A percentile compares a stretch with the other conserved stretches of the same genome.
phyloP scores from a whole-genome alignment of 305 asterid species.

The Ajuga reptans region DNA sequence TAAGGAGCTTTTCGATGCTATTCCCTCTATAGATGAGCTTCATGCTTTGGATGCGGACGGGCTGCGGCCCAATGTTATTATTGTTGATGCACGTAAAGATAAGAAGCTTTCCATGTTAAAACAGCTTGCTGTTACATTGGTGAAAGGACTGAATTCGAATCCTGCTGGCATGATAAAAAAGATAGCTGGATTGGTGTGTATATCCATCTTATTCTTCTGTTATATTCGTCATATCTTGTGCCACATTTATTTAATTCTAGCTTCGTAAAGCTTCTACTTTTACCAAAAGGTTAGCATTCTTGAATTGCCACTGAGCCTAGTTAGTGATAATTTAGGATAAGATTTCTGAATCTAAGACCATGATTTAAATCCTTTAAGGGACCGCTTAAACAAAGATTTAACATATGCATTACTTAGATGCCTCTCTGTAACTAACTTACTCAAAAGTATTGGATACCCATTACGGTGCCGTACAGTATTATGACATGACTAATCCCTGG shows the following conservation, averaged over 20 bases:
- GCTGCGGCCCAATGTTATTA: slow-evolving; percentile 63
- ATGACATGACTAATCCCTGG: neutral
- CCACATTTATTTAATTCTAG: slow-evolving; percentile 2
- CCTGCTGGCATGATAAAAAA: slow-evolving; percentile 65
- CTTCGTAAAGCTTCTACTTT: neutral
- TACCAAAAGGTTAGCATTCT: neutral
- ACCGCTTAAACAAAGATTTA: neutral
- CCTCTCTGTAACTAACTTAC: neutral
- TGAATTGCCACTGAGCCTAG: neutral
- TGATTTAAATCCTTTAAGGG: slow-evolving; percentile 10
- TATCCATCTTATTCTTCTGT: slow-evolving; percentile 1
- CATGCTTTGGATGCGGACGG: slow-evolving; percentile 67
- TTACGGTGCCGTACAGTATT: neutral
- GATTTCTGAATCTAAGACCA: neutral
- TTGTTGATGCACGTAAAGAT: slow-evolving; percentile 72
- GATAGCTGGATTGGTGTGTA: slow-evolving; percentile 80
- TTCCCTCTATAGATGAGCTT: slow-evolving; percentile 78
- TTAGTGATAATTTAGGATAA: neutral
- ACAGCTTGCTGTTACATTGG: slow-evolving; percentile 69
- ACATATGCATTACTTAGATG: neutral
- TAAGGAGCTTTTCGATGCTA: slow-evolving; percentile 70
- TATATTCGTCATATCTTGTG: neutral
- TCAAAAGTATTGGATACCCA: neutral
- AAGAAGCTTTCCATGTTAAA: slow-evolving; percentile 86
- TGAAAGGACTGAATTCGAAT: slow-evolving; percentile 63